Conservation (phyloP, 805 yeast genomes). For the Nakazawaea ishiwadae region DNA sequence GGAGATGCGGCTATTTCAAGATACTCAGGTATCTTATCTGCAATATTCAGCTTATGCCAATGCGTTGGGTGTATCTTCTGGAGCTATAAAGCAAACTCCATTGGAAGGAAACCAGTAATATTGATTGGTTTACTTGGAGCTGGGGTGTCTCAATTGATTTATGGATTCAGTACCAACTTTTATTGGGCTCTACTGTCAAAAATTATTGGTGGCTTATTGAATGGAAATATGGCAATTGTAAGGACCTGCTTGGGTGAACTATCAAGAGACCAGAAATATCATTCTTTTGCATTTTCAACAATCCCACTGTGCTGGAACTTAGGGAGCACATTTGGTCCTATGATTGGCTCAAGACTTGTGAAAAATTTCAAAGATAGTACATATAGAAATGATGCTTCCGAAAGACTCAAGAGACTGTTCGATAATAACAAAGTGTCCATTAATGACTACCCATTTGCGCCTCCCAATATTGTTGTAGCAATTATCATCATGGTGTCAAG, state of each 20-base stretch:
- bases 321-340: conserved; percentile 59
- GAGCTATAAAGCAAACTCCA: conserved; percentile 50
- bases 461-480: conserved; percentile 47
- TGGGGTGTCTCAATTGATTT: conserved; percentile 36
- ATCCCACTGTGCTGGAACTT: conserved; percentile 59
- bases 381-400: neutral
- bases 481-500: conserved; percentile 22
- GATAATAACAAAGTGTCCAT: too few species aligned
- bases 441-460: conserved; percentile 49
- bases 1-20: conserved; percentile 49
- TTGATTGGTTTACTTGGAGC: conserved; percentile 51
- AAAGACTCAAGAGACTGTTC: too few species aligned
- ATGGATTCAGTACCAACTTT: conserved; percentile 52
- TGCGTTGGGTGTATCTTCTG: conserved; percentile 54
- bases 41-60: conserved; percentile 60
- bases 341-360: conserved; percentile 27
- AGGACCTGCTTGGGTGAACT: conserved; percentile 60
- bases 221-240: conserved; percentile 63
- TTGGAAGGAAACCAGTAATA: conserved; percentile 54
- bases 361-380: too few species aligned
- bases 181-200: conserved; percentile 51
- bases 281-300: conserved; percentile 57
- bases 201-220: conserved; percentile 48
- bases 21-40: conserved; percentile 58
- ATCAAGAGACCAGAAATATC: conserved; percentile 52